A percentile compares a stretch with the other conserved stretches of the same genome.
phyloP scores from a whole-genome alignment of 2,329 filamentous ascomycete species.

The Nothophaeocryptopus gaeumannii region DNA sequence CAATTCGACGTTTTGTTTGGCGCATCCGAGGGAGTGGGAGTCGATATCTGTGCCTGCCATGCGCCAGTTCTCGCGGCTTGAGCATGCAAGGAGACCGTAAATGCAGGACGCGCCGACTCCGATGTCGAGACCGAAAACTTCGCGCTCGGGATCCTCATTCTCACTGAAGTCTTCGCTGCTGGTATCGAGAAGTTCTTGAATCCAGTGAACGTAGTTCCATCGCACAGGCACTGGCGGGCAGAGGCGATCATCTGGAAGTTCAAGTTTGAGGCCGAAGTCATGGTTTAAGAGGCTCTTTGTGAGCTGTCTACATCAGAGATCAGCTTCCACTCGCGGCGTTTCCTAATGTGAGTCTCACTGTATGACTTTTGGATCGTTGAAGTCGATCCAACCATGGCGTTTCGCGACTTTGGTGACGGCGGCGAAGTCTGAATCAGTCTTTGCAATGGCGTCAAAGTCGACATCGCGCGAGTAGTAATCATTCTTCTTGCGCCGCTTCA shows the following conservation, averaged over 20 bases:
- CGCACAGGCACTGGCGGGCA: slow-evolving; percentile 72
- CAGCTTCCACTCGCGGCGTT: slow-evolving; percentile 44
- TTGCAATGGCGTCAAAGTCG: slow-evolving; percentile 61
- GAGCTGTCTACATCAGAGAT: slow-evolving; percentile 48
- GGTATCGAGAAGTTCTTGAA: slow-evolving; percentile 76
- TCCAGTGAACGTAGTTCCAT: slow-evolving; percentile 88
- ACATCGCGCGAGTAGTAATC: slow-evolving; percentile 55
- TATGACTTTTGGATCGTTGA: slow-evolving; percentile 72
- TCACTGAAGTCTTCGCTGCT: slow-evolving; percentile 52
- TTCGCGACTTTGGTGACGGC: slow-evolving; percentile 45
- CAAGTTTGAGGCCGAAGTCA: slow-evolving; percentile 70
- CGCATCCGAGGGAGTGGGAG: slow-evolving; percentile 62
- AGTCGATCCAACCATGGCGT: slow-evolving; percentile 64
- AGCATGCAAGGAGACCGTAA: slow-evolving; percentile 78
- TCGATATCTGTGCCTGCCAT: slow-evolving; percentile 67
- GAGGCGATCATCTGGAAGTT: slow-evolving; percentile 72
- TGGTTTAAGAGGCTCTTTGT: slow-evolving; percentile 73
- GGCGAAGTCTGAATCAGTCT: slow-evolving; percentile 59
- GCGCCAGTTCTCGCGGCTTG: slow-evolving; percentile 64
- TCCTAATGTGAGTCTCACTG: slow-evolving; percentile 58
- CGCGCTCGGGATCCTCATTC: slow-evolving; percentile 49
- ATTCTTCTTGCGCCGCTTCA: neutral
- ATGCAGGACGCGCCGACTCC: slow-evolving; percentile 90
- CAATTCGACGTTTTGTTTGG: slow-evolving; percentile 61
- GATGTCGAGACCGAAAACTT: slow-evolving; percentile 57